phyloP scores from a whole-genome alignment of 2,329 filamentous ascomycete genomes.

The Alternaria alternata region DNA sequence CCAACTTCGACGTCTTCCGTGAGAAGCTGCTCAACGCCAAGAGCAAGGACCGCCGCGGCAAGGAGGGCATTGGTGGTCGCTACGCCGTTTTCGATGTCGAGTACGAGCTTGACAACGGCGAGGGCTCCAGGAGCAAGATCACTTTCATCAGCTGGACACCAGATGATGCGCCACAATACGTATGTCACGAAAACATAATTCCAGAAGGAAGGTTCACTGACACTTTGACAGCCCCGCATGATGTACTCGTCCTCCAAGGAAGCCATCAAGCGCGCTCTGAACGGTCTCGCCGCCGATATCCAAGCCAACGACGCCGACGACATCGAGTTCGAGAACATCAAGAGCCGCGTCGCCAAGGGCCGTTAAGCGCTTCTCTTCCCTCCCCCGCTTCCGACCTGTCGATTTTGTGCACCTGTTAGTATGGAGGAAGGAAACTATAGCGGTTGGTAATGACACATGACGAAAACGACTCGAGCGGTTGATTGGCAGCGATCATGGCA shows the following conservation, averaged over 20 bases:
- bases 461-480: slow-evolving; percentile 23
- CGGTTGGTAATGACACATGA: slow-evolving; percentile 25
- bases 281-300: slow-evolving; percentile 76
- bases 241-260: slow-evolving; percentile 90
- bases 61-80: slow-evolving; percentile 69
- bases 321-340: slow-evolving; percentile 77
- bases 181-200: slow-evolving; percentile 55
- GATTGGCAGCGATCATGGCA: slow-evolving; percentile 17
- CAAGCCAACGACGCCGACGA: slow-evolving; percentile 87
- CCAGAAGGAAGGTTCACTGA: slow-evolving; percentile 16
- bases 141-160: slow-evolving; percentile 49
- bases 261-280: slow-evolving; percentile 80
- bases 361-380: slow-evolving; percentile 49
- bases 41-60: slow-evolving; percentile 72
- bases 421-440: slow-evolving; percentile 25
- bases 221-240: slow-evolving; percentile 76
- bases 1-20: slow-evolving; percentile 77
- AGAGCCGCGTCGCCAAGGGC: slow-evolving; percentile 62
- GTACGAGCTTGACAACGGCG: slow-evolving; percentile 75
- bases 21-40: slow-evolving; percentile 78
- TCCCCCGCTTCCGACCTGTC: slow-evolving; percentile 10
- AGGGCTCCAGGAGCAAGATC: slow-evolving; percentile 70
- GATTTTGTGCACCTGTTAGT: slow-evolving; percentile 28
- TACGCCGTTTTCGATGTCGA: slow-evolving; percentile 88
- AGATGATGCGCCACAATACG: slow-evolving; percentile 79